Evolutionary conservation across 208 protist species (phyloP).

Genomic region (Strigomonas culicis): DNA sequence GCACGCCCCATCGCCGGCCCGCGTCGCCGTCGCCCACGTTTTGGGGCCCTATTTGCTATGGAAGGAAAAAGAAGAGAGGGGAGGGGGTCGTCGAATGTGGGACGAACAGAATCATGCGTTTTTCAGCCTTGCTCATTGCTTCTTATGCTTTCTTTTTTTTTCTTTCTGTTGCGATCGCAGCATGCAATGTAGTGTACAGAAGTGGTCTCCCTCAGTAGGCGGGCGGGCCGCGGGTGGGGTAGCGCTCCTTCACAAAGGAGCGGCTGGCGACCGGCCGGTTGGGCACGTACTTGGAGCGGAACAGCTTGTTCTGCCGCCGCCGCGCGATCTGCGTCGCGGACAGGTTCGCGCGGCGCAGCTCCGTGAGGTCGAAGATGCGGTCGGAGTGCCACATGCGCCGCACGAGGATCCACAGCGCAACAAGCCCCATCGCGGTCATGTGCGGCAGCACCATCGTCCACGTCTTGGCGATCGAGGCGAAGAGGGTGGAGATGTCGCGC

Average conservation of each 20-base stretch:
- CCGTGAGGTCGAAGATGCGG: conserved; percentile 51
- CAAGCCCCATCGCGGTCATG: conserved; percentile 63
- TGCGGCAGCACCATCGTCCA: conserved; percentile 86
- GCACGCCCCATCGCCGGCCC: too few relatives aligned
- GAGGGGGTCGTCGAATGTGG: too few relatives aligned
- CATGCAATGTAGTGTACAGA: too few relatives aligned
- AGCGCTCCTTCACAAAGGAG: conserved; percentile 52
- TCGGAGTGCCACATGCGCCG: conserved; percentile 67
- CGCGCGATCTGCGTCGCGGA: conserved; percentile 69
- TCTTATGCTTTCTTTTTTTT: too few relatives aligned
- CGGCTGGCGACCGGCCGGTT: conserved; percentile 54
- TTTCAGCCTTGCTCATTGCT: too few relatives aligned
- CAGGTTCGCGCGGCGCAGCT: conserved; percentile 61
- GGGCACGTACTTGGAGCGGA: conserved; percentile 78
- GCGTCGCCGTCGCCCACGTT: too few relatives aligned
- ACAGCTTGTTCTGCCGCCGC: conserved; percentile 45
- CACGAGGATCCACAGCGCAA: conserved; percentile 52
- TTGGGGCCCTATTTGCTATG: too few relatives aligned
- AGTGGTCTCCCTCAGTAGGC: conserved; percentile 37
- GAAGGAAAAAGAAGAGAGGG: too few relatives aligned
- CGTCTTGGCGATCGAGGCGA: conserved; percentile 66
- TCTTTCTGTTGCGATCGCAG: too few relatives aligned
- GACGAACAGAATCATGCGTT: too few relatives aligned
- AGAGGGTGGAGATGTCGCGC: conserved; percentile 36
- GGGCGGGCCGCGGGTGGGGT: conserved; percentile 27